Percentiles rank a stretch among this genome's conserved stretches.
Evolutionary conservation across 2,329 filamentous ascomycete species (phyloP).

Genomic region (Exophiala alcalophila): DNA sequence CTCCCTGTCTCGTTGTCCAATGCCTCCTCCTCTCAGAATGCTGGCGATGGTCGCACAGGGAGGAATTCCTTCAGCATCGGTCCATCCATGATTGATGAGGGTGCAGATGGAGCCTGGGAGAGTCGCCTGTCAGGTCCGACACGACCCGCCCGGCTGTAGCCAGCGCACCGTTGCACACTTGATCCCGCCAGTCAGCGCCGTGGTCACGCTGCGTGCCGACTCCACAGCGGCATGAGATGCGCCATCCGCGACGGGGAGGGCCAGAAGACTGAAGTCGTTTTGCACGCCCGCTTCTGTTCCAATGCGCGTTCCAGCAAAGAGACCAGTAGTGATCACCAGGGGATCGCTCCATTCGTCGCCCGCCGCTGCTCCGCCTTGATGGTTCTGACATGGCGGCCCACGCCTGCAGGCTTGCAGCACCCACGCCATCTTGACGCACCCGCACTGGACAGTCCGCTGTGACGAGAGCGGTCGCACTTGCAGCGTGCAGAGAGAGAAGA

Average conservation of each 20-base stretch:
- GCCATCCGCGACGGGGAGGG: no score
- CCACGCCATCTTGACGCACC: constrained; percentile 12
- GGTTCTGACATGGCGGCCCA: constrained; percentile 13
- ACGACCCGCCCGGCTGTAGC: constrained; percentile 11
- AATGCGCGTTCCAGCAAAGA: no score
- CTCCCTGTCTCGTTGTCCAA: no score
- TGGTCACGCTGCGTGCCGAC: not conserved
- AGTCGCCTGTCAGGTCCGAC: constrained; percentile 13
- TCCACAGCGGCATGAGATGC: constrained; percentile 4
- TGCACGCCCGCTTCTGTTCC: no score
- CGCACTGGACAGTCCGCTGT: constrained; percentile 4
- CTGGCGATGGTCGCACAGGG: no score
- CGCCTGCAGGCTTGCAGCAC: constrained; percentile 8
- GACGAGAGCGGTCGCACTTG: constrained; percentile 9
- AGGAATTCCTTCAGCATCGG: no score
- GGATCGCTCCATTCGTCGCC: constrained; percentile 17
- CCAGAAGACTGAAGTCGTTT: no score
- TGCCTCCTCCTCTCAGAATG: no score
- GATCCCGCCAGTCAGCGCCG: constrained; percentile 11
- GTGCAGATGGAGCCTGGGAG: not conserved
- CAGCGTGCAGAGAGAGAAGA: constrained; percentile 3
- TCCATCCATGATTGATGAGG: no score
- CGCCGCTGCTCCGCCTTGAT: constrained; percentile 7
- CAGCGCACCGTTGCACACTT: constrained; percentile 5
- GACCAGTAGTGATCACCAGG: constrained; percentile 25